Conservation (phyloP, 495 filamentous ascomycete genomes). For the Lepraria neglecta region DNA sequence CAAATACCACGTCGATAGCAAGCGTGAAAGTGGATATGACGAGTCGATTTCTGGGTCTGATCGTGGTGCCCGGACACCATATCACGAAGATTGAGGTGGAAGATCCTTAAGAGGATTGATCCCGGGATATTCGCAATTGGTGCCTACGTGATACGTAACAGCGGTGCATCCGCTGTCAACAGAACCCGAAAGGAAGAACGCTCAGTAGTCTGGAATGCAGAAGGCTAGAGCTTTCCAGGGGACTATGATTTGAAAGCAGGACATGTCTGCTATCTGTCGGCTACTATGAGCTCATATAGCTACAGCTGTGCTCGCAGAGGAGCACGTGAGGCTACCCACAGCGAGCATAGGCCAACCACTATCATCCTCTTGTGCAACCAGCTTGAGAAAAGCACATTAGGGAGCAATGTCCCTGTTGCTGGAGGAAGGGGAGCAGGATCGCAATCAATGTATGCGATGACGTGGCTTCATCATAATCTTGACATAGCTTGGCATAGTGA, state of each 20-base stretch:
- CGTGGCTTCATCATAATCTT: not conserved
- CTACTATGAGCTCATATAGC: not conserved
- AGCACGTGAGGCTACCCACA: not conserved
- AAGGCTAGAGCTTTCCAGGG: too few relatives aligned
- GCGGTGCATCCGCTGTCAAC: not conserved
- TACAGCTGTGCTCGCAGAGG: not conserved
- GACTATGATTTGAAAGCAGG: too few relatives aligned
- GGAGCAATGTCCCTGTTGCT: not conserved
- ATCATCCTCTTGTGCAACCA: not conserved
- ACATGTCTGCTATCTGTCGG: not conserved
- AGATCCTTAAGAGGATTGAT: slow-evolving; percentile 29
- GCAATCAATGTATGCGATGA: not conserved
- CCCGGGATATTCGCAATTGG: not conserved
- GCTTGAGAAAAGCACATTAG: not conserved
- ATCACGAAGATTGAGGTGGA: slow-evolving; percentile 87
- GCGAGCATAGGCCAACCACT: not conserved
- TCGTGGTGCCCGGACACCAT: slow-evolving; percentile 81
- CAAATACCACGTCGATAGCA: slow-evolving; percentile 27
- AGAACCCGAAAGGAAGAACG: not conserved
- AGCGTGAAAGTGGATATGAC: slow-evolving; percentile 64
- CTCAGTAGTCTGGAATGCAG: not conserved
- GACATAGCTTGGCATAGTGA: not conserved
- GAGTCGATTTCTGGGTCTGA: slow-evolving; percentile 77
- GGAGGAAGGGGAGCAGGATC: not conserved
- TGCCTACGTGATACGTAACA: too few relatives aligned